A percentile compares a stretch with the other conserved stretches of the same genome.
Evolutionary conservation across 2,329 filamentous ascomycete genomes (phyloP).

Genomic region (Gaeumannomyces sp.): DNA sequence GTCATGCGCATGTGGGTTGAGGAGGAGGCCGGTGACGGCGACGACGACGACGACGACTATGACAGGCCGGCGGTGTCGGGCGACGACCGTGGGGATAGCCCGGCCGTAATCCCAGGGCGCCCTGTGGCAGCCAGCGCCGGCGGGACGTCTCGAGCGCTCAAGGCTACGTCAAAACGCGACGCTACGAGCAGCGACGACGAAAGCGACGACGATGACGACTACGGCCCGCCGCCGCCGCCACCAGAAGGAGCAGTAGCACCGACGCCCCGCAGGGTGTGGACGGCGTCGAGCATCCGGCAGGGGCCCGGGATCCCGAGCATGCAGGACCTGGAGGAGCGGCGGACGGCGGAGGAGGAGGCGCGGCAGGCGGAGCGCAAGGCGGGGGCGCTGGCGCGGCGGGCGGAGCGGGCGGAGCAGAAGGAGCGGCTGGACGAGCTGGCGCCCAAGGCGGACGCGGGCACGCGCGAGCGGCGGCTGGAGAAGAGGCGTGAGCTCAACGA

Average conservation of each 20-base stretch:
- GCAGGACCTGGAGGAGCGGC: conserved; percentile 64
- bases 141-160: neutral
- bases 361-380: conserved; percentile 39
- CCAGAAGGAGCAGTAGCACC: conserved; percentile 41
- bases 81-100: neutral
- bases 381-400: conserved; percentile 54
- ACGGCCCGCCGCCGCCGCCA: conserved; percentile 45
- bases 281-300: conserved; percentile 29
- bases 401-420: conserved; percentile 61
- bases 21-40: conserved; percentile 26
- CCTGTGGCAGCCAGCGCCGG: neutral
- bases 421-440: conserved; percentile 69
- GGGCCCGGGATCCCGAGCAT: conserved; percentile 59
- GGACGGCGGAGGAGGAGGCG: conserved; percentile 44
- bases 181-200: conserved; percentile 13
- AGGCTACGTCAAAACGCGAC: conserved; percentile 6
- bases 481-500: conserved; percentile 71
- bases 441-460: conserved; percentile 77
- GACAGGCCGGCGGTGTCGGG: neutral
- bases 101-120: neutral
- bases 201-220: conserved; percentile 40
- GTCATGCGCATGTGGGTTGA: conserved; percentile 32
- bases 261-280: conserved; percentile 19
- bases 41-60: conserved; percentile 16
- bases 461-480: conserved; percentile 77